A percentile compares a stretch with the other conserved stretches of the same genome.
Conservation (phyloP, 106 monocot species). For the Acorus gramineus region DNA sequence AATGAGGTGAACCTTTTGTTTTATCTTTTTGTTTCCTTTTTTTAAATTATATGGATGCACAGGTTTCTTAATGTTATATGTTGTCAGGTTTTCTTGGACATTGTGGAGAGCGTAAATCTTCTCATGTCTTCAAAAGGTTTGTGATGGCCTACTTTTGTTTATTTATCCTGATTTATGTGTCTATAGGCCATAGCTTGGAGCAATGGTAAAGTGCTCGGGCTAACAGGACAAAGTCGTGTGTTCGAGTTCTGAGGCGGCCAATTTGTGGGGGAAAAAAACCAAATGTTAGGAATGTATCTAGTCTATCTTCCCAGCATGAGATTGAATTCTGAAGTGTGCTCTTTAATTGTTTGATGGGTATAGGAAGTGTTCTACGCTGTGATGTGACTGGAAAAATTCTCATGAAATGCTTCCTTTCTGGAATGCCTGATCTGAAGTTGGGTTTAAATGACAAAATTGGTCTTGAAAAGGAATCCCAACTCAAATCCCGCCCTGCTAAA, state of each 20-base stretch:
- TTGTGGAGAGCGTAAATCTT: slow-evolving; percentile 99
- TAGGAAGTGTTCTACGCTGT: slow-evolving; percentile 92
- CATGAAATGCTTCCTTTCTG: slow-evolving; percentile 99
- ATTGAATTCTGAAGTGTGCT: background rate
- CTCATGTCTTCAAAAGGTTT: slow-evolving; percentile 99
- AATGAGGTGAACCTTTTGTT: slow-evolving; percentile 63
- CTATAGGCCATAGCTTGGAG: background rate
- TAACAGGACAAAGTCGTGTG: too few relatives aligned
- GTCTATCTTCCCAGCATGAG: too few relatives aligned
- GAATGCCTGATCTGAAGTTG: slow-evolving; percentile 97
- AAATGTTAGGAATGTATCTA: too few relatives aligned
- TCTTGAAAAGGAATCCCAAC: slow-evolving; percentile 92
- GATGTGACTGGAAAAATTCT: slow-evolving; percentile 98
- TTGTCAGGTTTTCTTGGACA: slow-evolving; percentile 95
- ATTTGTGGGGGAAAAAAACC: too few relatives aligned
- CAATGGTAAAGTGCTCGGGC: too few relatives aligned
- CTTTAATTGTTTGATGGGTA: slow-evolving; percentile 10
- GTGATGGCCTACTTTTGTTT: background rate
- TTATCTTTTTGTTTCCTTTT: background rate
- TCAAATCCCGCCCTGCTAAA: slow-evolving; percentile 87
- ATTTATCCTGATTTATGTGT: background rate
- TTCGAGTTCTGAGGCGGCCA: too few relatives aligned
- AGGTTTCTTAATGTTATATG: background rate
- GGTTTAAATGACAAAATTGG: slow-evolving; percentile 99
- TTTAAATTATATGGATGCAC: background rate